Evolutionary conservation across 441 rosid genomes (phyloP), one percentile per base, ranked within the genome.

Genomic region (Pelargonium myrrhifolium): DNA sequence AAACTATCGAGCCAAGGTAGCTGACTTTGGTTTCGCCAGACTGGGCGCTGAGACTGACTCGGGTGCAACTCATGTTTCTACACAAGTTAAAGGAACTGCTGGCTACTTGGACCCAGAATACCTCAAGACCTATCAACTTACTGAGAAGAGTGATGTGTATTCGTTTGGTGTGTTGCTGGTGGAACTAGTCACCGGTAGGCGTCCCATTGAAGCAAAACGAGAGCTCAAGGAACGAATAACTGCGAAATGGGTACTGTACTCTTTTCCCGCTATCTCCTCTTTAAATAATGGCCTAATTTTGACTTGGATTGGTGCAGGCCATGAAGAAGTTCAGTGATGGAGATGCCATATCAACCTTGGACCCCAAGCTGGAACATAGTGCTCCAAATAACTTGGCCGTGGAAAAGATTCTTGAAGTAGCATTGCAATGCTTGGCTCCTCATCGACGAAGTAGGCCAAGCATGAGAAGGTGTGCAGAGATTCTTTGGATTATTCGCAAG

Each of bases 81-180:
- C 99, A 55, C 99, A 94, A 84, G 95, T 94, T 68, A 94, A 91
- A 83, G 99, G 96, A 79, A 94, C 97, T 6, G 99, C 92, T 0
- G 97, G 99, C 47, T 94, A 94, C 79, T 74, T 94, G 70, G 99
- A 94, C 64, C 96, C 96, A 0, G 97, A 94, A 68, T 94, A 94
- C 83, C 75, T 94, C 18, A 85, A 76, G 71, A 91, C 99, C 37
- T 88, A 91, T 69, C 96, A 91, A 69, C 88, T 93, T 18, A 93
- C 99, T 0, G 96, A 88, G 70, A 94, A 91, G 83, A 94, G 97
- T 59, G 96, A 94, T 60, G 99, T 94, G 49, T 91, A 86, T 79
- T 94, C 96, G 15, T 94, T 94, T 22, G 97, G 99, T 39, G 95
- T 91, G n/a, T 74, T 94, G 18, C 85, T 94, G 35, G 87, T 89